Conservation (phyloP, 768 basidiomycete genomes). For the Tylopilus subfusipes region DNA sequence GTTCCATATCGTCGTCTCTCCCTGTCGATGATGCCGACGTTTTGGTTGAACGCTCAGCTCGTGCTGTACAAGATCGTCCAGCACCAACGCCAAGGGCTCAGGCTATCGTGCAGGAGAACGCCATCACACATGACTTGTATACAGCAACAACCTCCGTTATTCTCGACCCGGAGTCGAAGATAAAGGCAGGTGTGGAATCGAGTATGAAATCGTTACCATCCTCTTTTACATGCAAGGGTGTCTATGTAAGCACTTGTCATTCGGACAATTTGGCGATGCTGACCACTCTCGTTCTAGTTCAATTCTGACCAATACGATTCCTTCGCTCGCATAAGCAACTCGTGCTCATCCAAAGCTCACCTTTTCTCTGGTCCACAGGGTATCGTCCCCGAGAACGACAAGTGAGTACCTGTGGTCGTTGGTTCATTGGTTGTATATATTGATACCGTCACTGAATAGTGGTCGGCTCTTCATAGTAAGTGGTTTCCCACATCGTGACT, state of each 20-base stretch:
- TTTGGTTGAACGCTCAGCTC: background rate
- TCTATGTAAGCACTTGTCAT: too few relatives aligned
- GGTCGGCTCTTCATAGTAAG: constrained; percentile 16
- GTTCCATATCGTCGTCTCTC: background rate
- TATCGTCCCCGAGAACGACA: too few relatives aligned
- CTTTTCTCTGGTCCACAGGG: too few relatives aligned
- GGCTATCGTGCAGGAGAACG: background rate
- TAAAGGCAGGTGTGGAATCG: constrained; percentile 7
- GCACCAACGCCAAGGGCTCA: background rate
- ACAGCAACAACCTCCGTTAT: constrained; percentile 3
- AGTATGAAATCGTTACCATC: constrained; percentile 6
- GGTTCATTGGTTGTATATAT: too few relatives aligned
- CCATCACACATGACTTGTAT: constrained; percentile 13
- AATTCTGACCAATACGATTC: too few relatives aligned
- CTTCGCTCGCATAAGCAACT: too few relatives aligned
- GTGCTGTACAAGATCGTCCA: background rate
- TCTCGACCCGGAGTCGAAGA: background rate
- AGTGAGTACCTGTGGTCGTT: too few relatives aligned
- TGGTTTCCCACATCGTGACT: background rate
- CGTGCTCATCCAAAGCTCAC: too few relatives aligned
- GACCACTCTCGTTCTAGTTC: constrained; percentile 4
- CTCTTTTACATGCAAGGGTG: constrained; percentile 4
- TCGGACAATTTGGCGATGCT: background rate
- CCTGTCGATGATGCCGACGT: background rate
- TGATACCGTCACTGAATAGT: too few relatives aligned